These are phyloP conservation scores for Teunomyces tritomae DNA, from an alignment of 805 yeast genomes.

Conservation along the genomic window DNA sequence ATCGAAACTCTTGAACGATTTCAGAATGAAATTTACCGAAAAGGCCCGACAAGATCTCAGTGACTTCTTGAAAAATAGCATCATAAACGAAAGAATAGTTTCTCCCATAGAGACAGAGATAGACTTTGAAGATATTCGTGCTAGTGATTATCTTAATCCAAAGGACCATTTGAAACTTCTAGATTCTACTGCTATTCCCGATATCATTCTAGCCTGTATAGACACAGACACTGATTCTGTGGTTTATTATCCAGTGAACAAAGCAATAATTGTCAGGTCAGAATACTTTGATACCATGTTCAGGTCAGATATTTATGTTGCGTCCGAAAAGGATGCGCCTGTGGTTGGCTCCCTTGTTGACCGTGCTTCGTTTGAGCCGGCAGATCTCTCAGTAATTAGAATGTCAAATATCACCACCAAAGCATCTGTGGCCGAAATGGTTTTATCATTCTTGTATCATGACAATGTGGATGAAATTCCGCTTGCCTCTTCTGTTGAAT, in stretches of 20 bases:
- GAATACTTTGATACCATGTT: slow-evolving; percentile 67
- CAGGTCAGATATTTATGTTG: slow-evolving; percentile 37
- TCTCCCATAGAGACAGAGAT: slow-evolving; percentile 17
- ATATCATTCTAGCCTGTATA: slow-evolving; percentile 42
- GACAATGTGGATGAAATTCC: slow-evolving; percentile 54
- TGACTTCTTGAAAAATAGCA: slow-evolving; percentile 20
- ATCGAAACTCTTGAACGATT: slow-evolving; percentile 30
- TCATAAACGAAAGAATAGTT: slow-evolving; percentile 18
- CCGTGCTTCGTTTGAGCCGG: slow-evolving; percentile 7
- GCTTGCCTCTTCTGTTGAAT: slow-evolving; percentile 49
- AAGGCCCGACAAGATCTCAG: slow-evolving; percentile 33
- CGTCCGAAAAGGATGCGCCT: slow-evolving; percentile 16
- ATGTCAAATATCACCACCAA: slow-evolving; percentile 20
- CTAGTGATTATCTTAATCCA: slow-evolving; percentile 13
- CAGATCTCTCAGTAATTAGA: slow-evolving; percentile 26
- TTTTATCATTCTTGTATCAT: slow-evolving; percentile 56
- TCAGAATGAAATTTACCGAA: slow-evolving; percentile 32
- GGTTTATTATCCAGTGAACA: slow-evolving; percentile 59
- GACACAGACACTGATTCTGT: slow-evolving; percentile 23
- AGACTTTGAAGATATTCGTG: slow-evolving; percentile 31
- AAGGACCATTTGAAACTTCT: slow-evolving; percentile 23
- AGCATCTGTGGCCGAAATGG: slow-evolving; percentile 42
- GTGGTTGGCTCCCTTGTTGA: slow-evolving; percentile 15
- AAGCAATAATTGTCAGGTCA: slow-evolving; percentile 57
- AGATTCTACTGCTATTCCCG: slow-evolving; percentile 36